Conservation (phyloP, 176 grass and related monocot genomes). For the Dactylis glomerata region DNA sequence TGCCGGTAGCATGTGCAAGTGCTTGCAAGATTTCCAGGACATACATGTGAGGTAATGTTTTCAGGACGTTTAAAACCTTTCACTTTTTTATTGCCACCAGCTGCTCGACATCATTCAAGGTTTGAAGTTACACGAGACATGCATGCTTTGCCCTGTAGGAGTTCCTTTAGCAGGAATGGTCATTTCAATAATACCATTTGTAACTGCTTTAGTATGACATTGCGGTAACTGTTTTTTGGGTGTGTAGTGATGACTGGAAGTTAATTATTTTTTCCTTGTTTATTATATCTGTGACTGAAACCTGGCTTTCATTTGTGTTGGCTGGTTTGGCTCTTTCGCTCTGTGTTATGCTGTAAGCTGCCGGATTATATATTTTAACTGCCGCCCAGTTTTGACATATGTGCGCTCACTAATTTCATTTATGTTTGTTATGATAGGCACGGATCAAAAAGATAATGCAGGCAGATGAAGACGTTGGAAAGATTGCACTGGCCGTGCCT, state of each 20-base stretch:
- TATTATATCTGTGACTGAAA: not conserved
- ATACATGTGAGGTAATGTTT: not conserved
- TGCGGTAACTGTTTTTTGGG: not conserved
- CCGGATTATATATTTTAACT: constrained; percentile 18
- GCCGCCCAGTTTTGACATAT: not conserved
- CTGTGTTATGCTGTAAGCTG: not conserved
- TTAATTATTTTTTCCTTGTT: not conserved
- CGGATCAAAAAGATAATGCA: constrained; percentile 99
- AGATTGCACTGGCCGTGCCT: constrained; percentile 94
- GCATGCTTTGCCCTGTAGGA: not conserved
- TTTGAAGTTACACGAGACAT: not conserved
- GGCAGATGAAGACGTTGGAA: constrained; percentile 98
- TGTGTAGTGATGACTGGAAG: not conserved
- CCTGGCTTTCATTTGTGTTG: not conserved
- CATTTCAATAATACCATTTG: not conserved
- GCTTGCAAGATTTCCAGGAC: not conserved
- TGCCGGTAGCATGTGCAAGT: not conserved
- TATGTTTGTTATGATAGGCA: constrained; percentile 51
- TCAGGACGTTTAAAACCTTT: not conserved
- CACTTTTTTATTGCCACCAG: not conserved
- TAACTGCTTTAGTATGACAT: not conserved
- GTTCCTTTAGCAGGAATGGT: not conserved
- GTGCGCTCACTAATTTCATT: not conserved
- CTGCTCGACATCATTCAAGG: constrained; percentile 3
- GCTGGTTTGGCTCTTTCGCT: constrained; percentile 2